These are phyloP conservation scores for Coemansia sp. DNA, from an alignment of 192 early-diverging fungal genomes.

Conservation along the genomic window DNA sequence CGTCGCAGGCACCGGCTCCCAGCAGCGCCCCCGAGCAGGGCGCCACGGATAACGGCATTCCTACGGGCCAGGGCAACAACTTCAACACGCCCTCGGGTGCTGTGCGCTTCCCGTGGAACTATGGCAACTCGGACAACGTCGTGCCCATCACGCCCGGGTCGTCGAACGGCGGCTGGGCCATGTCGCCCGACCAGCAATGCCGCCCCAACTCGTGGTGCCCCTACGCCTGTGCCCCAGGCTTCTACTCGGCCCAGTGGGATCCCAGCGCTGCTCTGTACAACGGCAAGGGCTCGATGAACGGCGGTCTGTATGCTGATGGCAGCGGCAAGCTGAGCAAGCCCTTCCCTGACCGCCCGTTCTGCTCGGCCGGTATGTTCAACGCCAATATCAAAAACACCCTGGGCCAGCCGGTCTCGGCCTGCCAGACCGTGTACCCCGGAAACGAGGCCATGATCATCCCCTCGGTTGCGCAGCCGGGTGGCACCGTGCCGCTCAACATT, in stretches of 20 bases:
- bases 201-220: conserved; percentile 34
- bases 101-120: conserved; percentile 47
- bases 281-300: conserved; percentile 46
- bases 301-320: conserved; percentile 29
- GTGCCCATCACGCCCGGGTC: conserved; percentile 28
- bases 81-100: conserved; percentile 30
- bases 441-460: conserved; percentile 54
- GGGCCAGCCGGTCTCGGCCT: conserved; percentile 37
- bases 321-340: conserved; percentile 34
- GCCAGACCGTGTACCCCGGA: conserved; percentile 48
- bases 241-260: conserved; percentile 50
- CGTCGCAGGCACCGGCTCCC: not conserved
- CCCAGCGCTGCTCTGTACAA: conserved; percentile 22
- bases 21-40: conserved; percentile 1
- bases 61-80: conserved; percentile 40
- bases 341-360: conserved; percentile 29
- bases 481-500: conserved; percentile 20
- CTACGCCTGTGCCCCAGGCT: conserved; percentile 42
- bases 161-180: conserved; percentile 47
- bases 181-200: conserved; percentile 50
- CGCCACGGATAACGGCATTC: conserved; percentile 20
- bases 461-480: conserved; percentile 26
- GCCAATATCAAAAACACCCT: conserved; percentile 33
- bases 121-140: conserved; percentile 34
- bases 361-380: conserved; percentile 30